Base-by-base conservation (phyloP, 176 grass and related monocot species). In the Avena insularis region DNA sequence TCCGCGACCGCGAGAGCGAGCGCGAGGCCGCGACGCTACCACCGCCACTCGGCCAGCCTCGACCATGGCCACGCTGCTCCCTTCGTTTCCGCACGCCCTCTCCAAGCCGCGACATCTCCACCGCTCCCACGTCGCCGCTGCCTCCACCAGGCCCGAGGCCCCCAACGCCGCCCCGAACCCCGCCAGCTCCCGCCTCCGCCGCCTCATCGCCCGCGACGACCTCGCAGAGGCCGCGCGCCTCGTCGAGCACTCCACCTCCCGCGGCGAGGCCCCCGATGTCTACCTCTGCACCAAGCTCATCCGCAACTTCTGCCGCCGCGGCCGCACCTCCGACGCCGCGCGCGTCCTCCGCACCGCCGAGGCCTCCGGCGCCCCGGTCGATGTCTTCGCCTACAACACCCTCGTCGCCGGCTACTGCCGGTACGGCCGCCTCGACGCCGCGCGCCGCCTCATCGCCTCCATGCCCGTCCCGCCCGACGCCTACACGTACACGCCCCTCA, bases 401-500 rank as follows among this genome's bases (percentile, higher is more conserved):
- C 89, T 91, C 81, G 76, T 91, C 36, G 85, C 85, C 0, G 89
- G 89, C 0, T 91, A 84, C 81, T 87, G 89, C 85, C 89, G 89
- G 1, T 83, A 84, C 85, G 85, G 85, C 19, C 89, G 83, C 47
- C 80, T 91, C 81, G 81, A 91, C 89, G 25, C 67, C 49, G 85
- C 89, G 38, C 85, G 85, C 20, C n/a, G 81, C 6, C 89, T 91
- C 81, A 91, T 91, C 75, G 74, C 49, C 36, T 50, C 59, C 25
- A 87, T 91, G 89, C 85, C 89, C 76, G 89, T 91, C 81, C 66
- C 86, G n/a, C 86, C 90, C 29, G 89, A 91, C 85, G 89, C 89
- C 57, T 91, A 91, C 81, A 92, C 93, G 12, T 92, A 95, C 88
- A 95, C 90, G 69, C 90, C 89, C 12, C 83, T 95, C 47, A 95